phyloP scores from a whole-genome alignment of 169 alveolate genomes.

The Eimeria sp. region DNA sequence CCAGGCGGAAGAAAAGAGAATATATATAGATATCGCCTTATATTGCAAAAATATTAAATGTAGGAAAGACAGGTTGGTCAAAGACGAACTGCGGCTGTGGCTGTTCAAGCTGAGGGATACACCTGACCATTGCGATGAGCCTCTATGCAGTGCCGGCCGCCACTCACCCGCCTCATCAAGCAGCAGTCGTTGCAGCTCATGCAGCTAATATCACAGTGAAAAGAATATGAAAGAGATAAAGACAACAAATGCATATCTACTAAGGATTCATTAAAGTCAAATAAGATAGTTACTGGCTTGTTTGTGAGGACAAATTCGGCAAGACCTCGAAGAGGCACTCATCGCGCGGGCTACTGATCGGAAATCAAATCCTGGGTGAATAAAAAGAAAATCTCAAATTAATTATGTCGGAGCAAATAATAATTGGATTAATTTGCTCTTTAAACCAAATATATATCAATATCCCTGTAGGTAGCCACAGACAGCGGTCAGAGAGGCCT shows the following conservation, averaged over 20 bases:
- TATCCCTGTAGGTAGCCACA: background rate
- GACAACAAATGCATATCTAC: too few relatives aligned
- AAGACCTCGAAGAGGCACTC: background rate
- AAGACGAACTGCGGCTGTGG: slow-evolving; percentile 8
- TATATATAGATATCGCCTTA: background rate
- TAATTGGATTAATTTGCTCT: background rate
- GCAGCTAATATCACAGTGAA: background rate
- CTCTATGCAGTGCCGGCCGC: background rate
- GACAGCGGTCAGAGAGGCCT: background rate
- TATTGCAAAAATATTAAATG: background rate
- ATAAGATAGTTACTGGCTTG: background rate
- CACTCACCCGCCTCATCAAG: background rate
- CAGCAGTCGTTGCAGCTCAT: background rate
- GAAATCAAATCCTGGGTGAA: background rate
- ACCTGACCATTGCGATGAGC: background rate
- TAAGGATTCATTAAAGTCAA: background rate
- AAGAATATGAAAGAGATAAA: background rate
- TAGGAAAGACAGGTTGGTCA: background rate
- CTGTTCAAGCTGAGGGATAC: background rate
- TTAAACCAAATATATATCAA: background rate
- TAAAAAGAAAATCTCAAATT: background rate
- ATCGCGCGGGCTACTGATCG: background rate
- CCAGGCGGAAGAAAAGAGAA: background rate
- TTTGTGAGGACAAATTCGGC: background rate
- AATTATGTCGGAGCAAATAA: background rate